These are phyloP conservation scores for Cercospora zeina DNA, from an alignment of 2,329 filamentous ascomycete species.

Conservation along the genomic window DNA sequence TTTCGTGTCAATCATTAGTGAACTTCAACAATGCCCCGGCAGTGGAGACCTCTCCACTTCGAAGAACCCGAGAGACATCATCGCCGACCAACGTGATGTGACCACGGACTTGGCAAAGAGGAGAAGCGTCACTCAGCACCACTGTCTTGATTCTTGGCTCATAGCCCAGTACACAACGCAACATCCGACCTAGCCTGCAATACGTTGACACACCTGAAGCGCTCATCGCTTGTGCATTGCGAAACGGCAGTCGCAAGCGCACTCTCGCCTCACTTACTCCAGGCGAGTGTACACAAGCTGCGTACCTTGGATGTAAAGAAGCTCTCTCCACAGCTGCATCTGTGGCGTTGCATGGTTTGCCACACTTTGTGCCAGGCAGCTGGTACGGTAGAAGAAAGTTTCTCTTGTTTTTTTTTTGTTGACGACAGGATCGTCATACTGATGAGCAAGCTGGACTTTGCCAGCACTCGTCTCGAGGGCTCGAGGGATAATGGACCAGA, in stretches of 20 bases:
- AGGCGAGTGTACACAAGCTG: neutral
- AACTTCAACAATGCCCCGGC: neutral
- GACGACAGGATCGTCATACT: neutral
- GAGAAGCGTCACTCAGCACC: neutral
- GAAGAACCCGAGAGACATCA: neutral
- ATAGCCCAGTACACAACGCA: neutral
- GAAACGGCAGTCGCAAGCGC: neutral
- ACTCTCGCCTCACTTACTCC: conserved; percentile 2
- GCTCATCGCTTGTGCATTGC: neutral
- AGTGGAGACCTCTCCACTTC: neutral
- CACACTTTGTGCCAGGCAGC: neutral
- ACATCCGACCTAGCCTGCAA: neutral
- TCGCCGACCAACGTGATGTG: neutral
- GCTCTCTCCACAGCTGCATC: conserved; percentile 6
- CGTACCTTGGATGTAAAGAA: neutral
- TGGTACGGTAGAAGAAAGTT: neutral
- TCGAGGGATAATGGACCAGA: neutral
- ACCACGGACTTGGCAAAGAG: neutral
- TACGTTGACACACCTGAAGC: neutral
- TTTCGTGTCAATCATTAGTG: neutral
- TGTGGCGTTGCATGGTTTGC: conserved; percentile 4
- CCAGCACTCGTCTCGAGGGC: neutral
- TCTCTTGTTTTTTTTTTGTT: neutral
- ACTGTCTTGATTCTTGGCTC: neutral
- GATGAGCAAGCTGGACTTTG: neutral